Conservation (phyloP, 2,329 filamentous ascomycete genomes). For the Ceratocystiopsis brevicomis region DNA sequence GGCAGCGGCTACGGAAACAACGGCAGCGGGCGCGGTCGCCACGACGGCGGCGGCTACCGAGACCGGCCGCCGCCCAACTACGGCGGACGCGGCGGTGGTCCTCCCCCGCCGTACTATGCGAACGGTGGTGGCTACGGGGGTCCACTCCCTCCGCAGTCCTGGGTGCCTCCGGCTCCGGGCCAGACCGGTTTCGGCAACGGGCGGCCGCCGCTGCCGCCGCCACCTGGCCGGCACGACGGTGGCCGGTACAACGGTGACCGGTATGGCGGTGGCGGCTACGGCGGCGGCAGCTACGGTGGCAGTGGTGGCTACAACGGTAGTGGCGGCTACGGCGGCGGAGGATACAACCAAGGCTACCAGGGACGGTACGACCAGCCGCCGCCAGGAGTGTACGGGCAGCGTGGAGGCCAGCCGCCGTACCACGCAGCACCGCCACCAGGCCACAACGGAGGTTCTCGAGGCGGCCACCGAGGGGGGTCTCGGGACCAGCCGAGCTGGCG, state of each 20-base stretch:
- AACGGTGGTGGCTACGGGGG: conserved; percentile 6
- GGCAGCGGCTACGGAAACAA: background rate
- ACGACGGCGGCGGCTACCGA: background rate
- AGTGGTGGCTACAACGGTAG: background rate
- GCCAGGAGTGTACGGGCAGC: background rate
- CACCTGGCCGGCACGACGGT: conserved; percentile 12
- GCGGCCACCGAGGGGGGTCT: too few species aligned
- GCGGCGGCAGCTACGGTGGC: background rate
- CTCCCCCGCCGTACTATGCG: conserved; percentile 3
- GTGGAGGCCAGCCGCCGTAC: conserved; percentile 3
- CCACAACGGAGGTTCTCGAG: conserved; percentile 5
- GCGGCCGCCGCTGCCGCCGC: conserved; percentile 27
- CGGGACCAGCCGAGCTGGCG: too few species aligned
- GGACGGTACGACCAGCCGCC: conserved; percentile 2
- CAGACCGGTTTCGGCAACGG: conserved; percentile 23
- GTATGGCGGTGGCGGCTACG: conserved; percentile 1
- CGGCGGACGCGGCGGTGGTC: background rate
- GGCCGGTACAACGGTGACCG: conserved; percentile 4
- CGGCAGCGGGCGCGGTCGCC: too few species aligned
- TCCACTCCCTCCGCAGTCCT: conserved; percentile 14
- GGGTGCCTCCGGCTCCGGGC: conserved; percentile 27
- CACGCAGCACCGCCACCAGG: conserved; percentile 8
- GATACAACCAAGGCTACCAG: background rate
- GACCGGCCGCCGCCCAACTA: background rate
- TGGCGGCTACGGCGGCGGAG: background rate